A percentile compares a stretch with the other conserved stretches of the same genome.
Evolutionary conservation across 2,329 filamentous ascomycete species (phyloP).

Genomic region (Botrytis fragariae): DNA sequence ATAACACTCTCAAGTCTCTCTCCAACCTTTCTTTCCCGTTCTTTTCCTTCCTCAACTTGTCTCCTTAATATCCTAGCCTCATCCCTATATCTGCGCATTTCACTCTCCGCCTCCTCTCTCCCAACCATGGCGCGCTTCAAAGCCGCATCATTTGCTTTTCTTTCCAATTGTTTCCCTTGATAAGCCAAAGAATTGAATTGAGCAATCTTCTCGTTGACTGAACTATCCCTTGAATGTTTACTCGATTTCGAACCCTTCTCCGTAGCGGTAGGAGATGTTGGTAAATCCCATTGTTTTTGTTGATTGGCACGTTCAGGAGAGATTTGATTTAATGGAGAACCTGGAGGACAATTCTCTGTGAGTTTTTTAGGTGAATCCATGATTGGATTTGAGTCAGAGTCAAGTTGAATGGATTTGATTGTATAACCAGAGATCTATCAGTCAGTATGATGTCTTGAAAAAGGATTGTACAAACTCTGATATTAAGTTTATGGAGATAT

Average conservation of each 20-base stretch:
- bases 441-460: neutral
- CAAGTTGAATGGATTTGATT: neutral
- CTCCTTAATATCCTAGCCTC: conserved; percentile 55
- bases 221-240: conserved; percentile 51
- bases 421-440: neutral
- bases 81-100: conserved; percentile 61
- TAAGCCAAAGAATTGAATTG: conserved; percentile 70
- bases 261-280: conserved; percentile 24
- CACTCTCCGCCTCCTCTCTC: conserved; percentile 69
- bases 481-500: conserved; percentile 15
- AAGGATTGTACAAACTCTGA: conserved; percentile 8
- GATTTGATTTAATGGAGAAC: conserved; percentile 56
- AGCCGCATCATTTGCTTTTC: conserved; percentile 63
- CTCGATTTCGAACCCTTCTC: conserved; percentile 21
- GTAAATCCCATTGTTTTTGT: conserved; percentile 36
- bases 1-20: conserved; percentile 67
- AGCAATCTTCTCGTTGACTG: conserved; percentile 65
- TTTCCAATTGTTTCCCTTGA: conserved; percentile 55
- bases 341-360: conserved; percentile 48
- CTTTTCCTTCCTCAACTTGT: conserved; percentile 62
- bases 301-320: conserved; percentile 65
- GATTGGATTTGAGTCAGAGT: neutral
- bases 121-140: conserved; percentile 65
- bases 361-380: conserved; percentile 50
- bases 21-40: conserved; percentile 63